Evolutionary conservation across 805 yeast species (phyloP).

Genomic region (Candida insectalens): DNA sequence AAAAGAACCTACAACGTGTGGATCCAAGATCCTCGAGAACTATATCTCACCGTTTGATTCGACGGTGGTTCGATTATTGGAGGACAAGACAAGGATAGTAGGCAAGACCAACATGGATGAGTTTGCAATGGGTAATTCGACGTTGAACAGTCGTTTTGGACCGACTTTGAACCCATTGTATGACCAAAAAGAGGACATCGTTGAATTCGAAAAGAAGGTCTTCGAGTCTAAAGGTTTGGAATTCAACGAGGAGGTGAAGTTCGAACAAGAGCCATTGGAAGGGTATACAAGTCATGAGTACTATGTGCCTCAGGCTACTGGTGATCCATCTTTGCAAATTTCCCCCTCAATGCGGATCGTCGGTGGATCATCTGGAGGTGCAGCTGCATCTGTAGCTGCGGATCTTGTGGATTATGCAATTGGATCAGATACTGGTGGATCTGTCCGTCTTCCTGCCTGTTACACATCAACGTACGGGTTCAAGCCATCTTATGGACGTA

Average conservation of each 20-base stretch:
- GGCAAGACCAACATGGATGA: conserved; percentile 95
- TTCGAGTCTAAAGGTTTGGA: conserved; percentile 5
- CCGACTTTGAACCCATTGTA: conserved; percentile 44
- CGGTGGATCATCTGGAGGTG: conserved; percentile 96
- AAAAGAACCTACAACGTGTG: conserved; percentile 64
- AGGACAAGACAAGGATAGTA: conserved; percentile 28
- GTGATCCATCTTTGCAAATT: conserved; percentile 10
- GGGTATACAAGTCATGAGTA: conserved; percentile 2
- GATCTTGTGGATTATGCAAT: conserved; percentile 62
- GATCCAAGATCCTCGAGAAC: conserved; percentile 49
- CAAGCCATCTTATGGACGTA: conserved; percentile 88
- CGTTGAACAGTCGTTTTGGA: conserved; percentile 46
- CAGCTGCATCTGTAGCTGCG: conserved; percentile 85
- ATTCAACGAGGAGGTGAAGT: conserved; percentile 3
- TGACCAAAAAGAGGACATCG: conserved; percentile 12
- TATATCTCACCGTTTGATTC: conserved; percentile 77
- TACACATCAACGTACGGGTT: conserved; percentile 79
- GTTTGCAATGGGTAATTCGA: conserved; percentile 92
- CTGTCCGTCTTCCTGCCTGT: conserved; percentile 86
- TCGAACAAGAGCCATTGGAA: not conserved
- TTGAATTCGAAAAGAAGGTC: conserved; percentile 14
- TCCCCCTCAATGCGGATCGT: conserved; percentile 30
- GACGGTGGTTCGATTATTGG: conserved; percentile 53
- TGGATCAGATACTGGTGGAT: conserved; percentile 98
- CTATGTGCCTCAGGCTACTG: not conserved